Evolutionary conservation across 163 green algal genomes (phyloP), one percentile per base, ranked within the genome.

Genomic region (Volvox carteri): DNA sequence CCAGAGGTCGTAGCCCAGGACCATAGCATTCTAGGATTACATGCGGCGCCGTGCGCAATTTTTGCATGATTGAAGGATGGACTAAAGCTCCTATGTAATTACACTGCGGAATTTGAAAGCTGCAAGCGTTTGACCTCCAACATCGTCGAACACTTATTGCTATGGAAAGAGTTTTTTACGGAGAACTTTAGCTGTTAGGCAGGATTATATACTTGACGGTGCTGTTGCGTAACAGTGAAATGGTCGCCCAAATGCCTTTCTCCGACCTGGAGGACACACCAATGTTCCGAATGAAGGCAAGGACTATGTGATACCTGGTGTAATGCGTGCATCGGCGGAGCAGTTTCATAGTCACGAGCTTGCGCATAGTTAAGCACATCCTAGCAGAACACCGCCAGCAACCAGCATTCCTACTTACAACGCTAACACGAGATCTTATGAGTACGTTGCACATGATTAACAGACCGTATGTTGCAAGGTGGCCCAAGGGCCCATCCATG

Each of bases 241-340:
- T 81, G 74, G 74, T 44, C 4, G 33, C 50, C 30, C 23, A 70
- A 62, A 62, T 76, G 78, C 78, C 78, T 18, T 86, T 86, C 28
- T 25, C 58, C 14, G 58, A 86, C 30, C 30, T 87, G 25, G 80
- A 78, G 44, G 80, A 87, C 62, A 87, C 80, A 1, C 80, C 80
- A 7, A 67, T 75, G 25, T 87, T 87, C n/a, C 42, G 80, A 30
- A 68, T 87, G 65, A 87, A 87, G 80, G 80, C 44, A 80, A 65
- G 73, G 62, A 56, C 18, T 79, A 21, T 60, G 30, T 60, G 18
- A 67, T 67, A 5, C 56, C 5, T 14, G 16, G 19, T 14, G 56
- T 67, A n/a, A n/a, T n/a, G n/a, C n/a, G n/a, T n/a, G n/a, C n/a
- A n/a, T n/a, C n/a, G n/a, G n/a, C n/a, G n/a, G n/a, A n/a, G n/a